Percentiles rank a stretch among this genome's conserved stretches.
Conservation (phyloP, 1,284 basidiomycete species). For the Phellopilus nigrolimitatus region DNA sequence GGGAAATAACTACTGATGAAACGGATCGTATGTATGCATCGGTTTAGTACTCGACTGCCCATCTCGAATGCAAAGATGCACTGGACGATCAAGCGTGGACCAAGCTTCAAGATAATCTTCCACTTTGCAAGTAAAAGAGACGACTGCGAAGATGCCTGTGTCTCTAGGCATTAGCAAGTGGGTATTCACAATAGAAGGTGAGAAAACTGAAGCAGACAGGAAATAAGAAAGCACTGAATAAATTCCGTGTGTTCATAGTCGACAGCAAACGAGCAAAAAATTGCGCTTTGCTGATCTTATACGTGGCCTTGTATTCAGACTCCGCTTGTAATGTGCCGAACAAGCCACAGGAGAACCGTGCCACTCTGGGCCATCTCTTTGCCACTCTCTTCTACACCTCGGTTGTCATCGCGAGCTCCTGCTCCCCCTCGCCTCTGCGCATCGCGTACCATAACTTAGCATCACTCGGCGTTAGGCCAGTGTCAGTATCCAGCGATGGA, state of each 20-base stretch:
- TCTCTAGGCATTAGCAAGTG: slow-evolving; percentile 33
- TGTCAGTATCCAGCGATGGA: slow-evolving; percentile 10
- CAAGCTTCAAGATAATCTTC: slow-evolving; percentile 27
- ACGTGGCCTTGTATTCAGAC: not conserved
- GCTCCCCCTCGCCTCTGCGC: not conserved
- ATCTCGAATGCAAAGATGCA: slow-evolving; percentile 11
- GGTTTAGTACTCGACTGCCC: slow-evolving; percentile 31
- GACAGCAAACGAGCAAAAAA: not conserved
- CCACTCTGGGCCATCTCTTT: not conserved
- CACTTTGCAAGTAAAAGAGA: slow-evolving; percentile 32
- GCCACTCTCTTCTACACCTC: not conserved
- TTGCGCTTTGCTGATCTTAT: too few species aligned
- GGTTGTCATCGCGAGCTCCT: slow-evolving; percentile 4
- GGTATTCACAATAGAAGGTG: slow-evolving; percentile 1
- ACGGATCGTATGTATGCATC: slow-evolving; percentile 11
- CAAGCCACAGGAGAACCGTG: not conserved
- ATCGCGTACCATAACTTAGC: not conserved
- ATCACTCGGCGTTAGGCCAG: not conserved
- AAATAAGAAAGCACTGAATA: too few species aligned
- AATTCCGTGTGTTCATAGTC: too few species aligned
- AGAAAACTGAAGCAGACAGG: slow-evolving; percentile 1
- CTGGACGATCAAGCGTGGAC: slow-evolving; percentile 31
- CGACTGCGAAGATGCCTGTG: slow-evolving; percentile 30
- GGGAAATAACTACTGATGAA: too few species aligned
- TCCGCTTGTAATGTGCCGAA: slow-evolving; percentile 3